phyloP scores from a whole-genome alignment of 305 asterid species.

The Fraxinus baroniana region DNA sequence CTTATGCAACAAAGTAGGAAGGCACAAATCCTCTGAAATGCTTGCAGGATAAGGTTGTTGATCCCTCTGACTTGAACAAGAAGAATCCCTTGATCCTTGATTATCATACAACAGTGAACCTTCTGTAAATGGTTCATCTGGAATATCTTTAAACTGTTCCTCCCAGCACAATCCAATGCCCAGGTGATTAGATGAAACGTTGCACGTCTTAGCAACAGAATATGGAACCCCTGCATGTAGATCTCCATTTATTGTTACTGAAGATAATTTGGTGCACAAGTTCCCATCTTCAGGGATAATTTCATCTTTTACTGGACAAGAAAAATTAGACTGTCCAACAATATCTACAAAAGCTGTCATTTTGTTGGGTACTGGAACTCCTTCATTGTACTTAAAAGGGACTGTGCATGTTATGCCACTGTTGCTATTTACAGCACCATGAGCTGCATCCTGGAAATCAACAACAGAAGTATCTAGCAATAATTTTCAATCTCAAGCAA shows the following conservation, averaged over 20 bases:
- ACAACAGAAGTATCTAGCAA: slow-evolving; percentile 10
- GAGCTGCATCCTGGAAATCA: slow-evolving; percentile 43
- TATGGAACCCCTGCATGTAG: slow-evolving; percentile 31
- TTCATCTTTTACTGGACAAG: slow-evolving; percentile 56
- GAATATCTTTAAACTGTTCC: slow-evolving; percentile 30
- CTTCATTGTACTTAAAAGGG: slow-evolving; percentile 47
- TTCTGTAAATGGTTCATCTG: slow-evolving; percentile 46
- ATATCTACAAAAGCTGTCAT: slow-evolving; percentile 75
- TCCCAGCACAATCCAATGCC: slow-evolving; percentile 33
- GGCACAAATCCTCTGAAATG: slow-evolving; percentile 46
- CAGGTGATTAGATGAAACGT: slow-evolving; percentile 39
- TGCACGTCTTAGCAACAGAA: slow-evolving; percentile 36
- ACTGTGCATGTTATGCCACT: slow-evolving; percentile 29
- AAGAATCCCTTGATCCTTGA: slow-evolving; percentile 42
- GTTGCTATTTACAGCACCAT: slow-evolving; percentile 39
- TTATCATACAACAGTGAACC: slow-evolving; percentile 35
- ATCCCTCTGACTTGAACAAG: slow-evolving; percentile 37
- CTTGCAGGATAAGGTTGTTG: slow-evolving; percentile 42
- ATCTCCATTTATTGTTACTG: slow-evolving; percentile 43
- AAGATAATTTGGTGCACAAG: slow-evolving; percentile 52
- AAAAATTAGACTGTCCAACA: slow-evolving; percentile 63
- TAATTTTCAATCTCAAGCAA: slow-evolving; percentile 1
- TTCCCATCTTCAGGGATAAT: slow-evolving; percentile 47
- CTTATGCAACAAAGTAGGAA: slow-evolving; percentile 35
- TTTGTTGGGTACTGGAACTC: slow-evolving; percentile 47